A percentile compares a stretch with the other conserved stretches of the same genome.
These are phyloP conservation scores for Kwoniella dendrophila DNA, from an alignment of 768 basidiomycete species.

Conservation along the genomic window DNA sequence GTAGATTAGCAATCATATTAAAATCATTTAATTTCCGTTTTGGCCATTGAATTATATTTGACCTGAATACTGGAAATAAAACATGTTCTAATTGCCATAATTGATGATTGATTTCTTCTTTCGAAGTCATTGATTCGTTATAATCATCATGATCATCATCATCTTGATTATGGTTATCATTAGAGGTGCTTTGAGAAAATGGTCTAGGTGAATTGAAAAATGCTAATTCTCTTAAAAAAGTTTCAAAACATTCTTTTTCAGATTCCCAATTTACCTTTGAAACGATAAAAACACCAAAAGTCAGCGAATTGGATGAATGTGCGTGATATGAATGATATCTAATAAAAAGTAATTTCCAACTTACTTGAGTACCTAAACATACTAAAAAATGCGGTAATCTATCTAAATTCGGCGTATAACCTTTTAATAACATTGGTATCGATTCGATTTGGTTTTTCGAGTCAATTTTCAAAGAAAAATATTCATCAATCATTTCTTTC, in stretches of 20 bases:
- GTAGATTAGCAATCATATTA: constrained; percentile 83
- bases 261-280: constrained; percentile 81
- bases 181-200: constrained; percentile 21
- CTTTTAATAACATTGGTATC: constrained; percentile 78
- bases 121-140: constrained; percentile 39
- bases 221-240: constrained; percentile 84
- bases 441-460: constrained; percentile 69
- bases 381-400: constrained; percentile 86
- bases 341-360: constrained; percentile 16
- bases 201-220: constrained; percentile 81
- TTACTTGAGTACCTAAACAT: constrained; percentile 86
- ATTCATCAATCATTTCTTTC: constrained; percentile 85
- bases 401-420: constrained; percentile 87
- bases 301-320: background rate
- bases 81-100: constrained; percentile 91
- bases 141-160: constrained; percentile 19
- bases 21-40: constrained; percentile 73
- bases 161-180: background rate
- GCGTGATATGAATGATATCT: background rate
- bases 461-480: constrained; percentile 75
- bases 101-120: constrained; percentile 56
- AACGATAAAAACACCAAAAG: background rate
- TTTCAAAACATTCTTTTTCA: constrained; percentile 81
- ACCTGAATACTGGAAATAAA: constrained; percentile 80
- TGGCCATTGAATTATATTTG: constrained; percentile 72